A percentile compares a stretch with the other conserved stretches of the same genome.
Conservation (phyloP, 345 rosid species). For the Cardiospermum halicacabum region DNA sequence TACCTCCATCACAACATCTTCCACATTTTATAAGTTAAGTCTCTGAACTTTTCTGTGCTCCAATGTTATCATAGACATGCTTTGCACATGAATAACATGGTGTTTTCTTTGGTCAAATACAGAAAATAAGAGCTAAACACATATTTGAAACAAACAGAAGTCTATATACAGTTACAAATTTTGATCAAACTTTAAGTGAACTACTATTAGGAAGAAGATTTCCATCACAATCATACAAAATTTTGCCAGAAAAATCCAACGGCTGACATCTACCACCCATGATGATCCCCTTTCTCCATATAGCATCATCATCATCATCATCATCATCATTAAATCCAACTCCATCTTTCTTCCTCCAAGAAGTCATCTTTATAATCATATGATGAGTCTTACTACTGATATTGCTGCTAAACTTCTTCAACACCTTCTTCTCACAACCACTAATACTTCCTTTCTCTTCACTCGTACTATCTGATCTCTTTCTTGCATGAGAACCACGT, state of each 20-base stretch:
- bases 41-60: too few relatives aligned
- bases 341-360: slow-evolving; percentile 36
- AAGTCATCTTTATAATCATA: slow-evolving; percentile 43
- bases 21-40: too few relatives aligned
- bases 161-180: too few relatives aligned
- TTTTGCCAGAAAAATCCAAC: slow-evolving; percentile 44
- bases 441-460: neutral
- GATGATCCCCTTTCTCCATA: slow-evolving; percentile 54
- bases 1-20: too few relatives aligned
- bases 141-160: too few relatives aligned
- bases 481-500: slow-evolving; percentile 17
- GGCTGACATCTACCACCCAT: slow-evolving; percentile 58
- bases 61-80: too few relatives aligned
- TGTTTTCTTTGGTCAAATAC: too few relatives aligned
- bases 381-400: slow-evolving; percentile 39
- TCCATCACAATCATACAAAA: slow-evolving; percentile 48
- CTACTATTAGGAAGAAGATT: slow-evolving; percentile 30
- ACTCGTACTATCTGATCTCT: slow-evolving; percentile 1
- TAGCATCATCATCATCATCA: slow-evolving; percentile 21
- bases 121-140: too few relatives aligned
- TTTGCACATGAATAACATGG: too few relatives aligned
- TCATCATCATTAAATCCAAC: slow-evolving; percentile 18
- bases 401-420: slow-evolving; percentile 35
- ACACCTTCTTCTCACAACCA: slow-evolving; percentile 23
- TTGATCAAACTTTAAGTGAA: too few relatives aligned